These are phyloP conservation scores for Phaeosphaeriaceae sp. DNA, from an alignment of 2,329 filamentous ascomycete species.

Conservation along the genomic window DNA sequence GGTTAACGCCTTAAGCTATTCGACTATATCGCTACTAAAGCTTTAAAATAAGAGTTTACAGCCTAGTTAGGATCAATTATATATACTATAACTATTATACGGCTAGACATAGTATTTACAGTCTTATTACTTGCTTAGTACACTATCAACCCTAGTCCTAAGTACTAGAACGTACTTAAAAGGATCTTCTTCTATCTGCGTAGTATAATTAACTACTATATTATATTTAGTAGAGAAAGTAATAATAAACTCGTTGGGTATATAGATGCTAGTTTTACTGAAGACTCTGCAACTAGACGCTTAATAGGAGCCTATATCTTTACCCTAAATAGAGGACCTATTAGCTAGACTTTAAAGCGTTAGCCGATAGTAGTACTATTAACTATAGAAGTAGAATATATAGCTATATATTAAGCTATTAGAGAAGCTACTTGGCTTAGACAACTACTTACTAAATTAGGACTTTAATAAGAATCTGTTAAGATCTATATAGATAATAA, in stretches of 20 bases:
- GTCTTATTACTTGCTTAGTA: constrained; percentile 17
- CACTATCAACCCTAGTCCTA: constrained; percentile 10
- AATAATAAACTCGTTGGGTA: constrained; percentile 18
- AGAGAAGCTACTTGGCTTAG: constrained; percentile 28
- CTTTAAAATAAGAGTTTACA: constrained; percentile 10
- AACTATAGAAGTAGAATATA: constrained; percentile 28
- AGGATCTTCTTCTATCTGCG: constrained; percentile 5
- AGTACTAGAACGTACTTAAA: constrained; percentile 13
- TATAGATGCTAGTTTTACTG: constrained; percentile 24
- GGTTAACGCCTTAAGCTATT: too few species aligned
- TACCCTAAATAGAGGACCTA: constrained; percentile 19
- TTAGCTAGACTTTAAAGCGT: constrained; percentile 27
- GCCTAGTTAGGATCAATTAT: constrained; percentile 20
- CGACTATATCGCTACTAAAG: constrained; percentile 2
- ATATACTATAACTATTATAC: constrained; percentile 25
- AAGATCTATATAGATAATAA: constrained; percentile 18
- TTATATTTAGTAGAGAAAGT: constrained; percentile 12
- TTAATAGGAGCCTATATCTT: constrained; percentile 29
- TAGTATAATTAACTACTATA: constrained; percentile 5
- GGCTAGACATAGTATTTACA: constrained; percentile 21
- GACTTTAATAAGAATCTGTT: background rate
- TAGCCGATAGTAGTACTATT: constrained; percentile 21
- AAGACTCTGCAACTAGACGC: constrained; percentile 9
- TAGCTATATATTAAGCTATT: constrained; percentile 19
- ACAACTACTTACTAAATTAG: constrained; percentile 9